Evolutionary conservation across 345 rosid species (phyloP).

Genomic region (Corchorus capsularis): DNA sequence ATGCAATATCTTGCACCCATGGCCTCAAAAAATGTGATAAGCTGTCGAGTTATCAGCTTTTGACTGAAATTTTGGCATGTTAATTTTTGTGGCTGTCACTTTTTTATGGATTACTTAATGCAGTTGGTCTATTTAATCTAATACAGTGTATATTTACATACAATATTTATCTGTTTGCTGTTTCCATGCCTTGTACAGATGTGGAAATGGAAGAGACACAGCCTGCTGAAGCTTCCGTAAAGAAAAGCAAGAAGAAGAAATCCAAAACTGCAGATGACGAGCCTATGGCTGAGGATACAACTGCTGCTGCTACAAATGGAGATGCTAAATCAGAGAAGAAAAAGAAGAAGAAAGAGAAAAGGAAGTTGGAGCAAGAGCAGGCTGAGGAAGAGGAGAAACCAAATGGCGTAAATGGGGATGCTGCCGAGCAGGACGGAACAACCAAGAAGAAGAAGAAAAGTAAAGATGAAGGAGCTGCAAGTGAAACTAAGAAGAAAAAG

Average conservation of each 20-base stretch:
- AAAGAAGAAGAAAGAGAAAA: conserved; percentile 53
- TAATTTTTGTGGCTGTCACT: background rate
- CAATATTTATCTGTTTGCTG: background rate
- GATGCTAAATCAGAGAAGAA: conserved; percentile 50
- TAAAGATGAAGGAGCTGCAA: conserved; percentile 35
- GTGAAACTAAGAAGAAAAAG: conserved; percentile 47
- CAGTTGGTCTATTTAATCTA: background rate
- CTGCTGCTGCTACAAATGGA: conserved; percentile 25
- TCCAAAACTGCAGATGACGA: conserved; percentile 46
- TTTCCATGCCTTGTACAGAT: conserved; percentile 24
- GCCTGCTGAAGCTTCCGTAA: conserved; percentile 41
- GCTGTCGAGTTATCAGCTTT: background rate
- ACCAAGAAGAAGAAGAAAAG: conserved; percentile 46
- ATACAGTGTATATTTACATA: background rate
- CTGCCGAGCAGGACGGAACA: conserved; percentile 37
- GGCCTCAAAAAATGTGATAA: background rate
- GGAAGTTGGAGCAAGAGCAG: conserved; percentile 47
- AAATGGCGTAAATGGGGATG: conserved; percentile 31
- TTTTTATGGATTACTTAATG: background rate
- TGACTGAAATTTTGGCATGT: background rate
- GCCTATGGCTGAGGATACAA: conserved; percentile 9
- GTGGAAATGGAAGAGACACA: conserved; percentile 50
- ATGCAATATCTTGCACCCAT: background rate
- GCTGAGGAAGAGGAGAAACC: conserved; percentile 24
- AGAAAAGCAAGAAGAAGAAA: conserved; percentile 70